A percentile compares a stretch with the other conserved stretches of the same genome.
Conservation (phyloP, 1,139 yeast genomes). For the Hansenula lynferdii region DNA sequence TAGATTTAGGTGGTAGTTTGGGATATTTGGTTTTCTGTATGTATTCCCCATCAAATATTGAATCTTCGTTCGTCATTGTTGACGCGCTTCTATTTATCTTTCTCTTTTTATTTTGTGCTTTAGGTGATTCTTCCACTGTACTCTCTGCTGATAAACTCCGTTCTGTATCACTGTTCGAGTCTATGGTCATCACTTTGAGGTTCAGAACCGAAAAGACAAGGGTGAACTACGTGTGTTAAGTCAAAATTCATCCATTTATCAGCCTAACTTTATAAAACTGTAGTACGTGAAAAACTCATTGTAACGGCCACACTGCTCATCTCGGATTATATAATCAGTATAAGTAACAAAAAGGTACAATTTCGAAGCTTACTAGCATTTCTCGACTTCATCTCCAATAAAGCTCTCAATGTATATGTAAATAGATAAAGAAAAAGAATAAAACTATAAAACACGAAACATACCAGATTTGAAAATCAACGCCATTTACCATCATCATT, state of each 20-base stretch:
- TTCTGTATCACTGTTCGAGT: slow-evolving; percentile 1
- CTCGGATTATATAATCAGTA: too few species aligned
- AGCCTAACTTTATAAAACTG: too few species aligned
- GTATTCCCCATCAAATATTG: neutral
- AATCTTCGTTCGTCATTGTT: neutral
- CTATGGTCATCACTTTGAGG: slow-evolving; percentile 1
- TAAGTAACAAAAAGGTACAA: too few species aligned
- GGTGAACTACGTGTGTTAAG: too few species aligned
- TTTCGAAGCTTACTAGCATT: too few species aligned
- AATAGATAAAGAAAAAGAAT: neutral
- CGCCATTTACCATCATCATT: slow-evolving; percentile 13
- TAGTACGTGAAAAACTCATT: too few species aligned
- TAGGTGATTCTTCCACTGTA: slow-evolving; percentile 1
- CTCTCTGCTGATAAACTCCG: neutral
- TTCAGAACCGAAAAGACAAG: too few species aligned
- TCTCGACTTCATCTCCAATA: too few species aligned
- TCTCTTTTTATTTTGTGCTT: neutral
- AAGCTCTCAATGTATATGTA: too few species aligned
- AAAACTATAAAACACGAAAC: neutral
- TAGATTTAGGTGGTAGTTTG: slow-evolving; percentile 10
- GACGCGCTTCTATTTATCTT: neutral
- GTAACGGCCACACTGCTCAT: too few species aligned
- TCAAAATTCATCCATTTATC: too few species aligned
- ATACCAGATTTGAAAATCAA: neutral
- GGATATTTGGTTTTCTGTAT: slow-evolving; percentile 8